Evolutionary conservation across 352 stramenopile species (phyloP).

Genomic region (Aphanomyces cochlioides): DNA sequence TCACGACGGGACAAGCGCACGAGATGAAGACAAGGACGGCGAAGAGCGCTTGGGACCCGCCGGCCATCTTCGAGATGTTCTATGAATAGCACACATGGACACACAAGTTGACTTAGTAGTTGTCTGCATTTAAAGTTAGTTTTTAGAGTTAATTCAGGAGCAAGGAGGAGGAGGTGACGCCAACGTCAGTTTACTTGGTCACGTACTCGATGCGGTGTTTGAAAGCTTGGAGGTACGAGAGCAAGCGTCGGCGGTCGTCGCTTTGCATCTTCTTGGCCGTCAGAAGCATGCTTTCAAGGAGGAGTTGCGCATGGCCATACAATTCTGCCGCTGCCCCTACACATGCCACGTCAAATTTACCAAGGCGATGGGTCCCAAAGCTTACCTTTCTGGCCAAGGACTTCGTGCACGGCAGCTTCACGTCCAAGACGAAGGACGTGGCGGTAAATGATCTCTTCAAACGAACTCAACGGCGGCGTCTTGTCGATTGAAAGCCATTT

Average conservation of each 20-base stretch:
- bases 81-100: too few relatives aligned
- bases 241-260: constrained; percentile 6
- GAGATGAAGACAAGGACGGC: not conserved
- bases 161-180: too few relatives aligned
- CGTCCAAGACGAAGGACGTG: constrained; percentile 60
- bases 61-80: not conserved
- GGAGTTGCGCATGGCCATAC: constrained; percentile 5
- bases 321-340: constrained; percentile 2
- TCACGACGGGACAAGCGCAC: not conserved
- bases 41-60: not conserved
- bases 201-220: not conserved
- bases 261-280: not conserved
- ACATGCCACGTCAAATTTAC: not conserved
- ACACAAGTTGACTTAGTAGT: too few relatives aligned
- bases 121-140: too few relatives aligned
- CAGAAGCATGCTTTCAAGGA: constrained; percentile 19
- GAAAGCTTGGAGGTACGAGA: constrained; percentile 4
- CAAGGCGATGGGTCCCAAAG: not conserved
- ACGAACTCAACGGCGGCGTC: constrained; percentile 32
- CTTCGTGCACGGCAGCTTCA: constrained; percentile 63
- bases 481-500: constrained; percentile 38
- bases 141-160: too few relatives aligned
- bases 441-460: constrained; percentile 59
- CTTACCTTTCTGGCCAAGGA: constrained; percentile 52
- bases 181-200: too few relatives aligned